Evolutionary conservation across 164 flowering plant species (phyloP), one percentile per base, ranked within the genome.

Genomic region (Vitis riparia): DNA sequence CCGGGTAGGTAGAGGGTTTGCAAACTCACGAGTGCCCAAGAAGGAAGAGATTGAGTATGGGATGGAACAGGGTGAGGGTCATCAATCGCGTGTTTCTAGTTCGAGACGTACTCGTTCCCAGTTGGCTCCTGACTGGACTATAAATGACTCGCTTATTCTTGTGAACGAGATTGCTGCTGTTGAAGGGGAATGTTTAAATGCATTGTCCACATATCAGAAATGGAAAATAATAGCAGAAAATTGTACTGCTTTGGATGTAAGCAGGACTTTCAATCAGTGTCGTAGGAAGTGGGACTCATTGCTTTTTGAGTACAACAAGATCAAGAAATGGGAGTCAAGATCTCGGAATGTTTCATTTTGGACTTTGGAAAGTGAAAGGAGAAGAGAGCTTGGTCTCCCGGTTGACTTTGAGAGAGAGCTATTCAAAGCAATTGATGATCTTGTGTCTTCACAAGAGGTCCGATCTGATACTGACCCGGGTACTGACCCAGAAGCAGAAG

Each of bases 151-250:
- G 61, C 79, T 86, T 15, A 71, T 78, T 70, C 87, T 90, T 5
- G 88, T 88, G 52, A 84, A 79, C 27, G 88, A 85, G 77, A 75
- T 84, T 23, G 79, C 81, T 51, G 82, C 82, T 9, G 81, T 88
- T 11, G 87, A 86, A 60, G 75, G 76, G 6, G 88, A 87, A 37
- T 85, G 79, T 61, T 56, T 55, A 37, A 80, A 79, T 27, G 76
- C 79, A 5, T 58, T 90, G n/a, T 80, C 92, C 12, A 71, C 83
- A 63, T 73, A 62, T 65, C 91, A 90, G 73, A 88, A 81, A 73
- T 90, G 94, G 94, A 79, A 77, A 52, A 86, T 88, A 0, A 78
- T 88, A 8, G 73, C 86, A 0, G 85, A 84, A 8, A 90, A 83
- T 52, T 88, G 91, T 59, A 63, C 72, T 8, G 84, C 79, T 3